These are phyloP conservation scores for Trametes elegans DNA, from an alignment of 768 basidiomycete species.

Conservation along the genomic window DNA sequence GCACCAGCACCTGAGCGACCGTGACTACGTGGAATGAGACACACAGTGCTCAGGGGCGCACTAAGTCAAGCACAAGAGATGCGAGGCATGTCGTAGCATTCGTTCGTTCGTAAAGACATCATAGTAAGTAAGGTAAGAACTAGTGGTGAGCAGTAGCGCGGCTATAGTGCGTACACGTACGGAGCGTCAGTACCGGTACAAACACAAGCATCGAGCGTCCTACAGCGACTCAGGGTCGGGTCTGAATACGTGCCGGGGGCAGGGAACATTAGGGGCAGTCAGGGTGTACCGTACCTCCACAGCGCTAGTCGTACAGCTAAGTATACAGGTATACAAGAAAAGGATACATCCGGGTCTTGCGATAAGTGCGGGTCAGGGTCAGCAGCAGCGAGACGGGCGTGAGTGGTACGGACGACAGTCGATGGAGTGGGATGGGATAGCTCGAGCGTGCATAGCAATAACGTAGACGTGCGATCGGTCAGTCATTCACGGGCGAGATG, in stretches of 20 bases:
- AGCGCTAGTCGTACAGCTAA: constrained; percentile 6
- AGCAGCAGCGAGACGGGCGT: not conserved
- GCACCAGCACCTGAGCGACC: not conserved
- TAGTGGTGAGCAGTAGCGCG: not conserved
- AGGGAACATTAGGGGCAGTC: not conserved
- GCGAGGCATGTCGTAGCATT: no score
- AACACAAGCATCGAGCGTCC: not conserved
- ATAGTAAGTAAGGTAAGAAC: not conserved
- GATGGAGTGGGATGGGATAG: not conserved
- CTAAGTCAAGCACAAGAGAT: no score
- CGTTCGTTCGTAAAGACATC: not conserved
- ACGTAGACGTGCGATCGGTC: constrained; percentile 3
- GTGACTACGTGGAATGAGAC: no score
- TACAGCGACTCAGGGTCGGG: no score
- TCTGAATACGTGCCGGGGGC: no score
- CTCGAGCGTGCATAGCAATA: constrained; percentile 6
- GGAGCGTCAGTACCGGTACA: no score
- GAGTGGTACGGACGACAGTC: not conserved
- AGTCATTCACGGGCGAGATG: not conserved
- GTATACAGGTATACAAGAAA: constrained; percentile 10
- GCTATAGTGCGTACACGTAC: no score
- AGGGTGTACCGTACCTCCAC: constrained; percentile 2
- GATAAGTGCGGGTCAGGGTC: not conserved
- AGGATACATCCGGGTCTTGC: constrained; percentile 5
- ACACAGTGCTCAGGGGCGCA: no score